phyloP scores from a whole-genome alignment of 768 basidiomycete species.

The Podaxis sp. region DNA sequence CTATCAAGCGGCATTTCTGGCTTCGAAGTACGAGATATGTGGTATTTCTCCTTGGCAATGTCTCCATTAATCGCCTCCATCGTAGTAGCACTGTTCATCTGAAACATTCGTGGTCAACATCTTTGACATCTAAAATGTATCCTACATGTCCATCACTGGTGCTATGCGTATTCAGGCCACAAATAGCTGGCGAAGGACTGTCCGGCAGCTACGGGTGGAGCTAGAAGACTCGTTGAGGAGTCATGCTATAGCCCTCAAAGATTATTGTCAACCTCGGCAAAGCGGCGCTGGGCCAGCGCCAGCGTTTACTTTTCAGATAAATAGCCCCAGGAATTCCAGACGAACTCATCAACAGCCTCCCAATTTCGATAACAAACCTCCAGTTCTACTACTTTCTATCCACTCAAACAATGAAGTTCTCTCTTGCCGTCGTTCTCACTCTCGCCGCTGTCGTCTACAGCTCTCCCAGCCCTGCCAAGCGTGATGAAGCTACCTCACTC shows the following conservation, averaged over 20 bases:
- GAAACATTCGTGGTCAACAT: neutral
- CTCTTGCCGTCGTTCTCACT: neutral
- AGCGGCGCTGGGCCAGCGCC: neutral
- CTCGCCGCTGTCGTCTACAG: neutral
- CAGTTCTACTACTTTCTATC: neutral
- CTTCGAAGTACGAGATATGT: neutral
- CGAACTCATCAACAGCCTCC: neutral
- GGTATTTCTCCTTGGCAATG: neutral
- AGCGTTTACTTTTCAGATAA: neutral
- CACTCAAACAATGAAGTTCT: neutral
- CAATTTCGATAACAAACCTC: neutral
- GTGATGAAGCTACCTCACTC: neutral
- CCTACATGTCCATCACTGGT: neutral
- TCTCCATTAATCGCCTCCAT: neutral
- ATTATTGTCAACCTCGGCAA: neutral
- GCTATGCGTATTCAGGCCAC: neutral
- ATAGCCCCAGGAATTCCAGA: neutral
- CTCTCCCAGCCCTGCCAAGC: neutral
- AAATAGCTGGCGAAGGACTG: neutral
- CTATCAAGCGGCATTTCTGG: neutral
- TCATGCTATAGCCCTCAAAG: neutral
- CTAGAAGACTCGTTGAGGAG: neutral
- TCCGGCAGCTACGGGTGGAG: neutral
- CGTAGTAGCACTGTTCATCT: neutral
- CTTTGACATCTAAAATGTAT: neutral